A percentile compares a stretch with the other conserved stretches of the same genome.
Evolutionary conservation across 306 rosid species (phyloP).

Genomic region (Trifolium repens): DNA sequence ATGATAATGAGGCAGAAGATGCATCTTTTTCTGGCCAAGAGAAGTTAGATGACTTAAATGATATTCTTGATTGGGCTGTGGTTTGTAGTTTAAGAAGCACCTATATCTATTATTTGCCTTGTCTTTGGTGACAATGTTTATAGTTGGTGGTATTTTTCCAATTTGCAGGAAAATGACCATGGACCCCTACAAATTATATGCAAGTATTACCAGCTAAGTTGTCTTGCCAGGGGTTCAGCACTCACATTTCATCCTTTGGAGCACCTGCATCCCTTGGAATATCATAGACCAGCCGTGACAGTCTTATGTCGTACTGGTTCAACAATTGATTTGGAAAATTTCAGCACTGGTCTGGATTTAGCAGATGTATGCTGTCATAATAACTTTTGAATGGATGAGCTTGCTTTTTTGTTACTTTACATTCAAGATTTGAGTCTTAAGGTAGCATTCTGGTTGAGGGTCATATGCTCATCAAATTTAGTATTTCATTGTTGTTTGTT

Average conservation of each 20-base stretch:
- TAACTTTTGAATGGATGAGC: constrained; percentile 5
- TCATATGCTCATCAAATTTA: constrained; percentile 18
- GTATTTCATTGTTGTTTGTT: constrained; percentile 44
- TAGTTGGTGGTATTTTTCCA: constrained; percentile 30
- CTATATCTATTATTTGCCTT: constrained; percentile 25
- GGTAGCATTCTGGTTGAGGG: constrained; percentile 25
- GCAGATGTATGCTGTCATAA: constrained; percentile 63
- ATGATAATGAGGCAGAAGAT: constrained; percentile 89
- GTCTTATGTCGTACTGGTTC: constrained; percentile 60
- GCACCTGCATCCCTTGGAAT: constrained; percentile 55
- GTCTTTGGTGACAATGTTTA: constrained; percentile 30
- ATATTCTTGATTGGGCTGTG: constrained; percentile 97
- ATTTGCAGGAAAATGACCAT: constrained; percentile 67
- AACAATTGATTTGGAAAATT: constrained; percentile 61
- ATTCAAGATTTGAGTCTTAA: constrained; percentile 17
- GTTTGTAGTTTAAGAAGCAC: constrained; percentile 51
- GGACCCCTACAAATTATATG: constrained; percentile 85
- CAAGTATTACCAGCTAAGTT: constrained; percentile 63
- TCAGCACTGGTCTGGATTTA: constrained; percentile 62
- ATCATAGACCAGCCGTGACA: constrained; percentile 57
- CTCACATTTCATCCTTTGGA: constrained; percentile 76
- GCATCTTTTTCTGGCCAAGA: constrained; percentile 93
- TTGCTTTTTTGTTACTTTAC: constrained; percentile 31
- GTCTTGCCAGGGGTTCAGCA: constrained; percentile 70
- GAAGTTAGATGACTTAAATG: constrained; percentile 76